Evolutionary conservation across 495 filamentous ascomycete species (phyloP), one percentile per base, ranked within the genome.

Genomic region (Podospora pseudoanserina): DNA sequence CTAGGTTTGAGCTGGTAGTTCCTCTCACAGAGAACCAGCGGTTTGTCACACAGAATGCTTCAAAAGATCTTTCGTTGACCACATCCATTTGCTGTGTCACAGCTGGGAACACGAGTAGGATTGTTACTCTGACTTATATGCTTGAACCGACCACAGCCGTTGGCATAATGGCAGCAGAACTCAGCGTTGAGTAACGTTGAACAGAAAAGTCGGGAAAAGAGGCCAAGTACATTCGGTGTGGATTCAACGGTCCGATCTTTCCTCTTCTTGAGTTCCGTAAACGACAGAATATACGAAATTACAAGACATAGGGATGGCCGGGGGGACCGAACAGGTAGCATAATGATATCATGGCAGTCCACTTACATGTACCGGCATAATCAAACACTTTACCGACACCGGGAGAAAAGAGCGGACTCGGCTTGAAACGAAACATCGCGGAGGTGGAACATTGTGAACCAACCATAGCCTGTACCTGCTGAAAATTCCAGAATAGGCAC

Each of bases 391-490:
- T 49, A 16, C 39, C 39, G 13, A 49, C 39, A 49, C 39, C 39
- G 39, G 39, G 39, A 49, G 39, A 49, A 49, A 49, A 3, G 39
- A 13, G 39, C 39, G 44, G 18, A 6, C 39, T 39, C 20, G 2
- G 20, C 55, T 13, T 53, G 62, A 64, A 64, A 64, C 62, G 62
- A 64, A 64, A 64, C 62, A 54, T 58, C 13, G 39, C 39, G 39
- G 39, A 58, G 55, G 55, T 19, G 28, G 18, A 54, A 54, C 39
- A 19, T 7, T 53, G n/a, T 53, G 26, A 64, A 20, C 62, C 39
- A 64, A 64, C 20, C 49, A 49, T 5, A 64, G 39, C 49, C 19
- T 53, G 32, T 54, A 26, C 55, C 7, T 18, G 32, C 6, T 54
- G 7, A 54, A 64, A 64, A 16, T 26, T 64, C 62, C 62, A 64